Base-by-base conservation (phyloP, 2,329 filamentous ascomycete genomes). In the Fonsecaea pugnacius region DNA sequence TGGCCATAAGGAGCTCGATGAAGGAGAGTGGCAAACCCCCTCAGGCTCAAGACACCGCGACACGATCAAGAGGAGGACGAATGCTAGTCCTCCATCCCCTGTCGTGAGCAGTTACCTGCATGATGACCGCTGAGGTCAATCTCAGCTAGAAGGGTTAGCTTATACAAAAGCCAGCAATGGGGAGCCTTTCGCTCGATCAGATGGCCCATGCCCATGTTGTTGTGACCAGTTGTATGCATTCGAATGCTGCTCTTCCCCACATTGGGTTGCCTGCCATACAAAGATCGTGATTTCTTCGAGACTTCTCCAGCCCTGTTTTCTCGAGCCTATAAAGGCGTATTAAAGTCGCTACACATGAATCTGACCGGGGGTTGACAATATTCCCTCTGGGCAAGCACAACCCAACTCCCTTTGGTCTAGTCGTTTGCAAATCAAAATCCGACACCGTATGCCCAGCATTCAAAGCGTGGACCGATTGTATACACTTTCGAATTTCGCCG, bases 361-460 rank as follows among this genome's bases (percentile, higher is more conserved):
- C 30, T 5, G 30, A 24, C 24, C 6, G 33, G 1, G 33, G 14
- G 30, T 18, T 33, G 27, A 33, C 51, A 53, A 35, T 18, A 33
- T 18, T n/a, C 51, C 18, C 51, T 21, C 8, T n/a, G 9, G 8
- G 51, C 51, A 53, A 53, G 21, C 51, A 53, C 51, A n/a, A 32
- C 24, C 50, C 27, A 53, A 53, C 30, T 12, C 33, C 51, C 51
- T 32, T 33, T 33, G 21, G 27, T 53, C 51, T 53, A 53, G 51
- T 53, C 43, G 24, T 53, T 53, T 33, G 30, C 51, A 53, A 35
- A 53, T 36, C 51, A 36, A 16, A 53, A 53, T 36, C 51, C 51
- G 16, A 53, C 30, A 35, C 27, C 51, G 43, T 53, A 53, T 18
- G 51, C 51, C n/a, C 51, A 36, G 27, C 33, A 33, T 53, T 21